Evolutionary conservation across 345 rosid genomes (phyloP), one percentile per base, ranked within the genome.

Genomic region (Aquilaria malaccensis): DNA sequence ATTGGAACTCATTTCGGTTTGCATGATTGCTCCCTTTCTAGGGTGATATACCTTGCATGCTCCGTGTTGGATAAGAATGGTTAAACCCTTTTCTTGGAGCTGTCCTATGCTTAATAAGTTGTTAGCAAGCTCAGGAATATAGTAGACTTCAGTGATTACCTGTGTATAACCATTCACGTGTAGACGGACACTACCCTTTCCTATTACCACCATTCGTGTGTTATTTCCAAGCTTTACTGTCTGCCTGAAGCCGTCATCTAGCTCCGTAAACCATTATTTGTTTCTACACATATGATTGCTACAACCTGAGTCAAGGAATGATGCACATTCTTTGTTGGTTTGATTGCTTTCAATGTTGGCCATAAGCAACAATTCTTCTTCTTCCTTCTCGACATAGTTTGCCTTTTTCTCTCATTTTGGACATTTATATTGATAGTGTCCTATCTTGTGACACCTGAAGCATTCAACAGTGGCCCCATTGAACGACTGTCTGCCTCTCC

Each of bases 361-460:
- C 43, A 37, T 37, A 3, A 37, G 7, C 7, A 37, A 3, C 7
- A 37, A 3, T 37, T 33, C 47, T 50, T 62, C 66, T 62, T 22
- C 46, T 30, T 62, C 58, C n/a, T 49, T 5, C 41, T 55, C 7
- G 48, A 1, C 66, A 48, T 55, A 32, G 13, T 29, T 13, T 50
- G n/a, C 29, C 15, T 43, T 46, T 30, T 54, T 54, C 33, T 14
- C 57, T 59, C 11, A 30, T n/a, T 6, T 6, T 15, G 53, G 60
- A 43, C 60, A 64, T 31, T 52, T 33, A 33, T 53, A 63, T 37
- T 63, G 59, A 55, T 52, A 63, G 1, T 63, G 51, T 11, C 67
- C 60, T 9, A 55, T 13, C 10, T 63, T 53, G 22, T 52, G 59
- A 54, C 57, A 62, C 2, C 30, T 61, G 33, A 6, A 61, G 41